Conservation (phyloP, 306 rosid genomes). For the Pyrus betulifolia region DNA sequence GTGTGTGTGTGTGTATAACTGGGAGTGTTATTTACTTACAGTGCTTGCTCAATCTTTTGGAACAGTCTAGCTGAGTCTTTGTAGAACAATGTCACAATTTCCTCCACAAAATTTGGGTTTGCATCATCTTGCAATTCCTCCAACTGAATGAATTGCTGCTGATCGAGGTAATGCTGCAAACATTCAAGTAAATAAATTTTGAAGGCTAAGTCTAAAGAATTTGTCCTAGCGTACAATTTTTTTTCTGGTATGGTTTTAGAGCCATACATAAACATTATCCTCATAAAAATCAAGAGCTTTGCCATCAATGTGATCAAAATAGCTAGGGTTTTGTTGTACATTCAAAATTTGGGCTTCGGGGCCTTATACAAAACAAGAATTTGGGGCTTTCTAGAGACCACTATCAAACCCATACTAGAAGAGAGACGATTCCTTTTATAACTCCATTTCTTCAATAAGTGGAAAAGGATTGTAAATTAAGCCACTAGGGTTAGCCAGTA, state of each 20-base stretch:
- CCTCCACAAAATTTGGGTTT: slow-evolving; percentile 78
- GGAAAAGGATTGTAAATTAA: not conserved
- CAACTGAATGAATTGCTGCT: slow-evolving; percentile 64
- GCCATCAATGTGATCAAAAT: not conserved
- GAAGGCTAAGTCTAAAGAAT: not conserved
- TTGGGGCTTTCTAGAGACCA: not conserved
- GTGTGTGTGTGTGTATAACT: too few relatives aligned
- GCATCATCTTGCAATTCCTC: slow-evolving; percentile 71
- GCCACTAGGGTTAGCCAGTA: not conserved
- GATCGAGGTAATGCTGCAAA: slow-evolving; percentile 59
- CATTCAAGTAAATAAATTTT: not conserved
- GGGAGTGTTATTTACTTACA: slow-evolving; percentile 35
- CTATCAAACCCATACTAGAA: not conserved
- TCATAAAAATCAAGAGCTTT: too few relatives aligned
- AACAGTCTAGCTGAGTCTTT: slow-evolving; percentile 52
- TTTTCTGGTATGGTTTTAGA: not conserved
- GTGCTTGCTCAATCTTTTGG: slow-evolving; percentile 49
- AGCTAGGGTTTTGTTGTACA: not conserved
- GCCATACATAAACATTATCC: too few relatives aligned
- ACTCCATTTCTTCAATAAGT: too few relatives aligned
- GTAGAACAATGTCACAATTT: slow-evolving; percentile 60
- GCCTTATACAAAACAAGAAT: not conserved
- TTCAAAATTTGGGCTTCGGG: not conserved
- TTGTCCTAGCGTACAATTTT: not conserved
- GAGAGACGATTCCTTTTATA: not conserved